Percentiles rank a stretch among this genome's conserved stretches.
These are phyloP conservation scores for Pseudocercospora macadamiae DNA, from an alignment of 2,329 filamentous ascomycete species.

Conservation along the genomic window DNA sequence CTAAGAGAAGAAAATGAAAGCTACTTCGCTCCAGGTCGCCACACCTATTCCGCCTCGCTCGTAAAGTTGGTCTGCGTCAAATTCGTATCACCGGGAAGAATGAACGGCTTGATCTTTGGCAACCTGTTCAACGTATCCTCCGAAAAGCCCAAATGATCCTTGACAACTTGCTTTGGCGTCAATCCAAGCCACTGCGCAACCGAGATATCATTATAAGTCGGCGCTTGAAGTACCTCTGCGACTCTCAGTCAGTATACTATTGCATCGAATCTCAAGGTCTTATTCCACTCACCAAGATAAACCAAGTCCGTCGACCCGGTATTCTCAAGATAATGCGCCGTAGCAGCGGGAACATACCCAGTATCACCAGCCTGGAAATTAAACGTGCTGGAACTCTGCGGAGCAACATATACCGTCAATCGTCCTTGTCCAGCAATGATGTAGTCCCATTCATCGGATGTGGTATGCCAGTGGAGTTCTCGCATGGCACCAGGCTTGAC, in stretches of 20 bases:
- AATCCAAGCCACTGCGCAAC: slow-evolving; percentile 63
- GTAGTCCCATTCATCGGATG: slow-evolving; percentile 64
- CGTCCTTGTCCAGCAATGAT: slow-evolving; percentile 61
- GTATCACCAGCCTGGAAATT: slow-evolving; percentile 64
- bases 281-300: slow-evolving; percentile 47
- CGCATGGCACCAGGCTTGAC: slow-evolving; percentile 66
- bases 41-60: slow-evolving; percentile 25
- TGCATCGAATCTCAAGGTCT: neutral
- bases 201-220: slow-evolving; percentile 57
- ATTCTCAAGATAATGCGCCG: slow-evolving; percentile 65
- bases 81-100: slow-evolving; percentile 43
- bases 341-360: slow-evolving; percentile 59
- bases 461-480: slow-evolving; percentile 66
- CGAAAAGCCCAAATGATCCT: slow-evolving; percentile 37
- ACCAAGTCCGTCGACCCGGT: slow-evolving; percentile 60
- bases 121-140: slow-evolving; percentile 38
- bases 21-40: too few relatives aligned
- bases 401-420: slow-evolving; percentile 59
- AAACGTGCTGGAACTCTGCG: slow-evolving; percentile 56
- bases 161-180: slow-evolving; percentile 45
- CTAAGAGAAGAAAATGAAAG: too few relatives aligned
- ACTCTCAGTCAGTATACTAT: neutral
- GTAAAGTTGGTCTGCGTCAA: slow-evolving; percentile 44
- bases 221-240: slow-evolving; percentile 58
- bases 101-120: slow-evolving; percentile 44